A percentile compares a stretch with the other conserved stretches of the same genome.
phyloP scores from a whole-genome alignment of 2,329 filamentous ascomycete genomes.

The Chaetothyriales sp. region DNA sequence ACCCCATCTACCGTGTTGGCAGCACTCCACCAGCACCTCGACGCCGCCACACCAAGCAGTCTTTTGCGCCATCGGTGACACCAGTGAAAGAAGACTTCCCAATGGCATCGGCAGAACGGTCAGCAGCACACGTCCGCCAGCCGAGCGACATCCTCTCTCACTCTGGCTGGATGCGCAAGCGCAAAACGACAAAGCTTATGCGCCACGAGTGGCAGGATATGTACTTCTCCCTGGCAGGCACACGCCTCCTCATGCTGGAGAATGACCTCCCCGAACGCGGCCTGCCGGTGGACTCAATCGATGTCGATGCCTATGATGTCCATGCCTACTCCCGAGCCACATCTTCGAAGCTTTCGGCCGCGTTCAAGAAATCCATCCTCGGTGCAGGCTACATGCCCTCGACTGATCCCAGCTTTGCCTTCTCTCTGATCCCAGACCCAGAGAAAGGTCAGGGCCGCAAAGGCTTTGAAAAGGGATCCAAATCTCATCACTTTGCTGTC shows the following conservation, averaged over 20 bases:
- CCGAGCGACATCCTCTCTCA: slow-evolving; percentile 29
- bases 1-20: slow-evolving; percentile 34
- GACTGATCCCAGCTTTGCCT: slow-evolving; percentile 27
- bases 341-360: slow-evolving; percentile 68
- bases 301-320: slow-evolving; percentile 29
- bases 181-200: slow-evolving; percentile 74
- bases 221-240: slow-evolving; percentile 73
- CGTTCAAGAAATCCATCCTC: slow-evolving; percentile 52
- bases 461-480: slow-evolving; percentile 42
- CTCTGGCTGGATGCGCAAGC: slow-evolving; percentile 86
- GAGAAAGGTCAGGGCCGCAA: slow-evolving; percentile 28
- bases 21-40: slow-evolving; percentile 24
- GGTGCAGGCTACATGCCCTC: slow-evolving; percentile 25
- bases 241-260: slow-evolving; percentile 38
- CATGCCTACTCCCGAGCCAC: slow-evolving; percentile 44
- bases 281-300: slow-evolving; percentile 25
- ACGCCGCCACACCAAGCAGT: slow-evolving; percentile 9
- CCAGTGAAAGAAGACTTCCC: slow-evolving; percentile 13
- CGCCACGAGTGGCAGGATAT: slow-evolving; percentile 89
- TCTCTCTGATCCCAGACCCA: slow-evolving; percentile 29
- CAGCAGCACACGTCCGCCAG: not conserved
- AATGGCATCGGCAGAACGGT: not conserved
- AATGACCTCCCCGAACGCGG: slow-evolving; percentile 19
- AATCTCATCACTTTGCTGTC: slow-evolving; percentile 90
- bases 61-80: slow-evolving; percentile 13